Conservation (phyloP, 345 rosid genomes). For the Pistacia integerrima region DNA sequence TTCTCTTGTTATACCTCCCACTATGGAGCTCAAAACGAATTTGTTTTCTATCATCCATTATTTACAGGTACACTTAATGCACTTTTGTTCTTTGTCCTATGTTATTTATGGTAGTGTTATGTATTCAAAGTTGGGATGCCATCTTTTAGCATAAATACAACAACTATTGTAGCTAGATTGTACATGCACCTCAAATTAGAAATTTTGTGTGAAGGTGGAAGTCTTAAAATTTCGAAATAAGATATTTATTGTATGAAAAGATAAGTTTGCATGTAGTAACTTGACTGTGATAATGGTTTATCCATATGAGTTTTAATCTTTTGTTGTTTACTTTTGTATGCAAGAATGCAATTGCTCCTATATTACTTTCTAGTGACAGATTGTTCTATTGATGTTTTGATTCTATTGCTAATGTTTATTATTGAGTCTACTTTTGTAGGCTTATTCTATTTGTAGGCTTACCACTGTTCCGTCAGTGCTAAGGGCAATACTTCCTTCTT, state of each 20-base stretch:
- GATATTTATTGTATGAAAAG: not conserved
- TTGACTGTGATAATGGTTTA: not conserved
- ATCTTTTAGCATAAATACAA: not conserved
- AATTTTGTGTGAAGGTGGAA: not conserved
- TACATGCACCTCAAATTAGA: not conserved
- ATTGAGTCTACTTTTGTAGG: conserved; percentile 44
- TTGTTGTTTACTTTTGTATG: not conserved
- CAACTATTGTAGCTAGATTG: not conserved
- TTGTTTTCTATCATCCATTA: conserved; percentile 50
- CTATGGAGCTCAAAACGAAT: conserved; percentile 47
- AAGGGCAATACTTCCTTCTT: conserved; percentile 67
- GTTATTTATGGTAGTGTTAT: not conserved
- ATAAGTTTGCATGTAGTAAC: not conserved
- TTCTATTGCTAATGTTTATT: conserved; percentile 1
- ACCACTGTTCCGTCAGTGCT: conserved; percentile 83
- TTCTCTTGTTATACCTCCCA: conserved; percentile 72
- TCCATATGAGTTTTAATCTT: not conserved
- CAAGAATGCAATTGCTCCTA: not conserved
- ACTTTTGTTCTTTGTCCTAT: not conserved
- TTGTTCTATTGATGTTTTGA: conserved; percentile 1
- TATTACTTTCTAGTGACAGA: conserved; percentile 1
- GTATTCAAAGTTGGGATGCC: too few species aligned
- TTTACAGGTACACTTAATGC: conserved; percentile 59
- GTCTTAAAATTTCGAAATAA: not conserved
- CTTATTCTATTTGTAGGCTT: conserved; percentile 72